phyloP scores from a whole-genome alignment of 2,329 filamentous ascomycete species.

The Proliferodiscus dingleyae region DNA sequence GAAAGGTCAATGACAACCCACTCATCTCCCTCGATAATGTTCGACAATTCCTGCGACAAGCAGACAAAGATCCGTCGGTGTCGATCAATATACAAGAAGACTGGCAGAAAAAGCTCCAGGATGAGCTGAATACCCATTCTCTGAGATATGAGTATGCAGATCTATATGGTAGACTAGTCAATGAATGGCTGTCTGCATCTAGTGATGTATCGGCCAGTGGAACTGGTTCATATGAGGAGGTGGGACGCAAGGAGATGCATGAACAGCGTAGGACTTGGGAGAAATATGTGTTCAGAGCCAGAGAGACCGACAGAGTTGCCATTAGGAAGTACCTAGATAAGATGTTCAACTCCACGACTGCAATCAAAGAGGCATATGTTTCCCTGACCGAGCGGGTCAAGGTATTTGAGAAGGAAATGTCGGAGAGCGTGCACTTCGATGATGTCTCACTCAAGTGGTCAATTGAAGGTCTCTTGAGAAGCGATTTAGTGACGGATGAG shows the following conservation, averaged over 20 bases:
- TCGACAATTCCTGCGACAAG: conserved; percentile 46
- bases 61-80: conserved; percentile 47
- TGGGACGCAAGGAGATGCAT: conserved; percentile 50
- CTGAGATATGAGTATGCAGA: conserved; percentile 50
- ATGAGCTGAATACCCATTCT: conserved; percentile 42
- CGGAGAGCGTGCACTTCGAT: too few relatives aligned
- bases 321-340: conserved; percentile 45
- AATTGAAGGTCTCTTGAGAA: conserved; percentile 44
- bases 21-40: conserved; percentile 36
- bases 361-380: neutral
- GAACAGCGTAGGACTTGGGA: conserved; percentile 53
- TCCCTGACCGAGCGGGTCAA: neutral
- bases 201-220: conserved; percentile 21
- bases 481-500: conserved; percentile 46
- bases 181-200: conserved; percentile 44
- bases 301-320: conserved; percentile 37
- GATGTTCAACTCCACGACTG: conserved; percentile 37
- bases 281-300: conserved; percentile 43
- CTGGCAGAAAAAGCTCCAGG: conserved; percentile 43
- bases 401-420: too few relatives aligned
- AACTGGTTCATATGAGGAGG: too few relatives aligned
- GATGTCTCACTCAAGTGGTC: conserved; percentile 37
- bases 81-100: conserved; percentile 39
- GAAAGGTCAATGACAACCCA: conserved; percentile 19
- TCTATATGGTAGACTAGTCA: conserved; percentile 50